Base-by-base conservation (phyloP, 1,139 yeast species). In the Geotrichum australiense region DNA sequence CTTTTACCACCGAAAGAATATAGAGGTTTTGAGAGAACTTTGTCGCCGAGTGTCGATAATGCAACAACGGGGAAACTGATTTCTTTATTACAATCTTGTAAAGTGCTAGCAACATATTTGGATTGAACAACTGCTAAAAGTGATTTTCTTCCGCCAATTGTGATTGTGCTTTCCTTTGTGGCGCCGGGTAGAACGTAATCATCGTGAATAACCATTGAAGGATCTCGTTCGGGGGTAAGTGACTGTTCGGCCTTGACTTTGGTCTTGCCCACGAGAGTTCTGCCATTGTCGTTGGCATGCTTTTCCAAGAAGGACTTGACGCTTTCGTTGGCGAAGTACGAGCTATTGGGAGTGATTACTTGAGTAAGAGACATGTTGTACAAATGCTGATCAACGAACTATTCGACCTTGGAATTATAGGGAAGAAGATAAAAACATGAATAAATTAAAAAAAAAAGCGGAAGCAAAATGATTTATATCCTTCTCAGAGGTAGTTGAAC, bases 1-100 rank as follows among this genome's bases (percentile, higher is more conserved):
- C 96, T 78, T 61, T 91, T 91, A 21, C 98, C 98, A 28, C 96
- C 97, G 64, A 91, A 91, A 5, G 95, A 76, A 62, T 91, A 93
- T 43, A 91, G 70, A 4, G 98, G 96, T 56, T 78, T 80, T 54
- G 74, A 74, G 59, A 79, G 91, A 29, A 82, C 80, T 59, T 84
- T 81, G 65, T 91, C 98, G 20, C 97, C 98, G 33, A 91, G 69
- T 0, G 98, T 91, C 37, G 80, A 74, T 37, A 86, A 71, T 3
- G 95, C 93, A 18, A 84, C 66, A 24, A 91, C 81, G 24, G 81
- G 75, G 52, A 89, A 80, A 42, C 78, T 70, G 39, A 71, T 60
- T 16, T 76, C 70, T 8, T 94, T 87, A 22, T 39, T 35, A 5
- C 11, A 28, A 2, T 29, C 5, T 55, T 77, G 82, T 43, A 91